Conservation (phyloP, 805 yeast genomes). For the Ogataea philodendri region DNA sequence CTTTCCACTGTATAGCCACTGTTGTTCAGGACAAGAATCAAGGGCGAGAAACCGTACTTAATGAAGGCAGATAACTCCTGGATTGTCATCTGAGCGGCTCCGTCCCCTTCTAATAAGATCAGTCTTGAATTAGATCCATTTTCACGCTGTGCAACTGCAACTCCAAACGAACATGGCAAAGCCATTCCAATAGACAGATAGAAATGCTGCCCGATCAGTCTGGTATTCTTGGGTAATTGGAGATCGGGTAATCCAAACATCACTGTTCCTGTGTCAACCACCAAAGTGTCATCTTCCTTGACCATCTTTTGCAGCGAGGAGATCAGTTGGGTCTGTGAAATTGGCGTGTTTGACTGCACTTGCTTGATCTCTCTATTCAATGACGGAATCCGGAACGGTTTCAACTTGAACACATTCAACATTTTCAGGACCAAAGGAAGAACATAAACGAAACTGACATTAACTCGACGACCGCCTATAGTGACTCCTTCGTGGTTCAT, state of each 20-base stretch:
- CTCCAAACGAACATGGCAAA: conserved; percentile 82
- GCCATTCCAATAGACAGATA: conserved; percentile 89
- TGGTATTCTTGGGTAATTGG: conserved; percentile 52
- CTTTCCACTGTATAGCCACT: conserved; percentile 90
- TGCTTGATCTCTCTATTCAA: conserved; percentile 19
- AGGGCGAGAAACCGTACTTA: conserved; percentile 48
- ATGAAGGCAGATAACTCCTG: conserved; percentile 54
- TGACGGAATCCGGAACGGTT: conserved; percentile 11
- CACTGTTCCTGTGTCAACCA: conserved; percentile 82
- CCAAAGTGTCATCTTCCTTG: conserved; percentile 62
- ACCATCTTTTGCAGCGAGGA: conserved; percentile 35
- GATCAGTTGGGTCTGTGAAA: conserved; percentile 48
- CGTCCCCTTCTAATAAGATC: conserved; percentile 83
- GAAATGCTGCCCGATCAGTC: conserved; percentile 63
- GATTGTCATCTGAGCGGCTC: conserved; percentile 91
- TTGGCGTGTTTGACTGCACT: conserved; percentile 32
- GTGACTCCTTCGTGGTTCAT: conserved; percentile 54
- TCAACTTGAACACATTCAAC: conserved; percentile 31
- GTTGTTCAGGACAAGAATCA: conserved; percentile 75
- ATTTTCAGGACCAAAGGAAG: conserved; percentile 40
- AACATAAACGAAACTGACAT: conserved; percentile 50
- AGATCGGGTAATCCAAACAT: conserved; percentile 75
- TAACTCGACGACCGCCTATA: conserved; percentile 41
- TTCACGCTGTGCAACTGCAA: conserved; percentile 69
- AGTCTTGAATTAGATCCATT: conserved; percentile 44